Conservation (phyloP, 345 rosid genomes). For the Populus euphratica region DNA sequence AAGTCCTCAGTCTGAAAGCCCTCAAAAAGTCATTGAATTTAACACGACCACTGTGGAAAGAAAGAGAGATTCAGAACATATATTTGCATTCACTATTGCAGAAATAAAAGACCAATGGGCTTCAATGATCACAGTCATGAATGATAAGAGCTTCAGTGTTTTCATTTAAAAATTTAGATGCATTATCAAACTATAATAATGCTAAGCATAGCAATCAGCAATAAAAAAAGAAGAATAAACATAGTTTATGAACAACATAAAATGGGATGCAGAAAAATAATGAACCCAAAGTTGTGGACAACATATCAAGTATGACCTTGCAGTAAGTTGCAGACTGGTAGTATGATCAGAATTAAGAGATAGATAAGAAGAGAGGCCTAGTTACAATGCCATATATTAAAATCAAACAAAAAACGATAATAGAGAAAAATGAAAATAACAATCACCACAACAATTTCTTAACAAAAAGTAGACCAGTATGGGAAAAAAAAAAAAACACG, state of each 20-base stretch:
- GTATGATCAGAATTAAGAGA: not conserved
- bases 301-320: not conserved
- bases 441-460: not conserved
- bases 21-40: conserved; percentile 49
- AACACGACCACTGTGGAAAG: conserved; percentile 72
- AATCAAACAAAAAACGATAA: not conserved
- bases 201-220: not conserved
- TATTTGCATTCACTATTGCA: not conserved
- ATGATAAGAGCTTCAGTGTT: not conserved
- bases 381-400: not conserved
- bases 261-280: not conserved
- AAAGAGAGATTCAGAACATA: not conserved
- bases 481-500: not conserved
- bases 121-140: not conserved
- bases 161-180: not conserved
- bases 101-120: not conserved
- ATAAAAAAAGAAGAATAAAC: not conserved
- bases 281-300: not conserved
- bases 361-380: not conserved
- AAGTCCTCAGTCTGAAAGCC: conserved; percentile 57
- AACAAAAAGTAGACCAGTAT: too few species aligned
- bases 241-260: not conserved
- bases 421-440: not conserved
- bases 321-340: too few species aligned
- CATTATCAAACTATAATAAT: not conserved